phyloP scores from a whole-genome alignment of 805 yeast genomes.

The Zygosaccharomyces pseudorouxii region DNA sequence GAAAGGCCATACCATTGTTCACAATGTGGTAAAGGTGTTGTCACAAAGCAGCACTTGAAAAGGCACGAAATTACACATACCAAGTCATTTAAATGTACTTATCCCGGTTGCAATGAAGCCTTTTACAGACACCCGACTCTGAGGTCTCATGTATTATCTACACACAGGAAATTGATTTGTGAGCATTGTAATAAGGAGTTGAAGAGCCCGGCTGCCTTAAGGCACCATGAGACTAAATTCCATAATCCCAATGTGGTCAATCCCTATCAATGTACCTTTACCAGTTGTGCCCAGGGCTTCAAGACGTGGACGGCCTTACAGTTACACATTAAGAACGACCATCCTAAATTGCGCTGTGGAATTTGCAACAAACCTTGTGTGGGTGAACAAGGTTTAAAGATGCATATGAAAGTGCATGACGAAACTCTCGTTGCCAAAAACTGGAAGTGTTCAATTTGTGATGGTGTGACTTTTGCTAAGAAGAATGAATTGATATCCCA shows the following conservation, averaged over 20 bases:
- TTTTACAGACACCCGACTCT: constrained; percentile 75
- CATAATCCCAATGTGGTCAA: constrained; percentile 47
- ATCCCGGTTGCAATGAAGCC: constrained; percentile 57
- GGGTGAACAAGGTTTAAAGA: constrained; percentile 61
- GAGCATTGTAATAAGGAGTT: constrained; percentile 60
- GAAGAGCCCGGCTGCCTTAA: constrained; percentile 58
- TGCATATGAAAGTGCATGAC: constrained; percentile 73
- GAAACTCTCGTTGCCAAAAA: constrained; percentile 45
- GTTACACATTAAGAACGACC: constrained; percentile 63
- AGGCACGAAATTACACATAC: constrained; percentile 83
- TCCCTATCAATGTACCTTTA: constrained; percentile 54
- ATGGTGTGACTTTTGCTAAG: constrained; percentile 44
- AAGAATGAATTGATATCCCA: constrained; percentile 57
- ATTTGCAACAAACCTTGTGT: constrained; percentile 69
- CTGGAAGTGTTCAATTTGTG: constrained; percentile 65
- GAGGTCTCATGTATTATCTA: constrained; percentile 61
- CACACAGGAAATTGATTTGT: constrained; percentile 58
- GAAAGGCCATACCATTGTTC: constrained; percentile 70
- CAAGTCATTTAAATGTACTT: constrained; percentile 55
- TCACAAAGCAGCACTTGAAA: constrained; percentile 70
- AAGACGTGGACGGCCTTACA: constrained; percentile 72
- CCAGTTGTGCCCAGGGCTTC: constrained; percentile 57
- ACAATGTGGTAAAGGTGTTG: constrained; percentile 77
- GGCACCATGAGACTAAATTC: constrained; percentile 58
- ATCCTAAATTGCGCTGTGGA: constrained; percentile 61